Percentiles rank a stretch among this genome's conserved stretches.
Conservation (phyloP, 148 eudicot species). For the Bassia scoparia region DNA sequence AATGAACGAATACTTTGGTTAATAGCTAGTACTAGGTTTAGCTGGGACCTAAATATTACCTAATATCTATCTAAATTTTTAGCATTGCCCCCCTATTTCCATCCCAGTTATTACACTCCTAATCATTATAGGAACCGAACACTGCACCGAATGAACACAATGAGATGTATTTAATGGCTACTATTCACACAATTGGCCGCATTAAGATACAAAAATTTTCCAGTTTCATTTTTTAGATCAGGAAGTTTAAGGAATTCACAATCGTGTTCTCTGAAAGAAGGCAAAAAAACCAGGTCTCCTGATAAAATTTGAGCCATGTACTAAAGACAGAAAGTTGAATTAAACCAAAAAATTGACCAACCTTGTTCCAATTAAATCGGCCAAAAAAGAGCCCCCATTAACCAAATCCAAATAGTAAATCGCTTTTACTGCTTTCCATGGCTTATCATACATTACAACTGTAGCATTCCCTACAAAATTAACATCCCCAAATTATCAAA, state of each 20-base stretch:
- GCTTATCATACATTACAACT: conserved; percentile 71
- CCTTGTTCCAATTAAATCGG: conserved; percentile 51
- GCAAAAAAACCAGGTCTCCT: neutral
- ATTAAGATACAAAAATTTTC: neutral
- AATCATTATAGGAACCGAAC: no score
- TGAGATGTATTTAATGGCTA: neutral
- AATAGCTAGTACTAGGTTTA: no score
- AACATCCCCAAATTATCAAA: neutral
- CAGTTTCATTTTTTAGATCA: neutral
- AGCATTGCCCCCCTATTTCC: no score
- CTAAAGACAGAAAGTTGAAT: neutral
- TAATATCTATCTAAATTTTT: no score
- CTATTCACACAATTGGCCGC: no score
- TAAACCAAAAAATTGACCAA: conserved; percentile 14
- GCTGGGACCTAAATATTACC: no score
- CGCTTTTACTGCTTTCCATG: conserved; percentile 64
- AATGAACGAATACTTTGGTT: no score
- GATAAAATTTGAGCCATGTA: neutral
- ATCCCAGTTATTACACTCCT: no score
- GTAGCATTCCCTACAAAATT: conserved; percentile 59
- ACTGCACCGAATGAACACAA: neutral
- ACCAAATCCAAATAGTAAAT: conserved; percentile 61
- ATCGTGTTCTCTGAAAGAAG: neutral
- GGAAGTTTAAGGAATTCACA: neutral
- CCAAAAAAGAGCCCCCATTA: conserved; percentile 43